Evolutionary conservation across 2,329 filamentous ascomycete species (phyloP).

Genomic region (Mollisiaceae sp.): DNA sequence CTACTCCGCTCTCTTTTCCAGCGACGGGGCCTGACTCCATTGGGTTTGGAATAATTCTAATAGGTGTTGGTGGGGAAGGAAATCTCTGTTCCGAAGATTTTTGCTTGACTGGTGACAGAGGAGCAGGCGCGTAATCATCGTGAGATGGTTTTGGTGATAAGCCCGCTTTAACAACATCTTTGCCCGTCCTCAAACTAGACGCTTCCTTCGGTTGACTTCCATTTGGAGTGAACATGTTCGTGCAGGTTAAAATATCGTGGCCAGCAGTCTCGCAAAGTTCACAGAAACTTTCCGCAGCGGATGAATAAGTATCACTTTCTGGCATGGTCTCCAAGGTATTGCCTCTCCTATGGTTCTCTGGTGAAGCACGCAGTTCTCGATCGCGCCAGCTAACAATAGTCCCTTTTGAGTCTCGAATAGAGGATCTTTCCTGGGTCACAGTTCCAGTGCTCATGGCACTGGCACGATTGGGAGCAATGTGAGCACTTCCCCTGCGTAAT

Average conservation of each 20-base stretch:
- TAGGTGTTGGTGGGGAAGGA: constrained; percentile 46
- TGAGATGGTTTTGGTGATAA: constrained; percentile 44
- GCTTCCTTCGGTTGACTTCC: constrained; percentile 23
- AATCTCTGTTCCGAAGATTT: constrained; percentile 41
- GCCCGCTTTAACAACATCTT: constrained; percentile 47
- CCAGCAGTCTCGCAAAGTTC: constrained; percentile 93
- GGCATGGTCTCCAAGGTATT: constrained; percentile 70
- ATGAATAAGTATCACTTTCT: constrained; percentile 72
- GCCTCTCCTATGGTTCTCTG: constrained; percentile 53
- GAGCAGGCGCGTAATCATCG: constrained; percentile 57
- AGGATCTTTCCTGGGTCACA: constrained; percentile 55
- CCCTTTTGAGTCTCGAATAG: constrained; percentile 68
- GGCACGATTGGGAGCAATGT: constrained; percentile 50
- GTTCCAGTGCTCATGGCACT: constrained; percentile 55
- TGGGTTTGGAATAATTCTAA: constrained; percentile 61
- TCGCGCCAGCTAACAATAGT: constrained; percentile 64
- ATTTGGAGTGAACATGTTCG: constrained; percentile 72
- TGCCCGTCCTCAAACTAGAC: constrained; percentile 40
- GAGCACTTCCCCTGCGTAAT: constrained; percentile 56
- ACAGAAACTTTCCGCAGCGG: constrained; percentile 72
- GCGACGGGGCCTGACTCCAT: constrained; percentile 72
- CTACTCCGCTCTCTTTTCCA: constrained; percentile 76
- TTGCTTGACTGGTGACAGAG: constrained; percentile 58
- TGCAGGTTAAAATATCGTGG: constrained; percentile 93
- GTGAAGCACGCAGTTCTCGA: constrained; percentile 48